A percentile compares a stretch with the other conserved stretches of the same genome.
phyloP scores from a whole-genome alignment of 208 protist genomes.

The Crithidia fasciculata region DNA sequence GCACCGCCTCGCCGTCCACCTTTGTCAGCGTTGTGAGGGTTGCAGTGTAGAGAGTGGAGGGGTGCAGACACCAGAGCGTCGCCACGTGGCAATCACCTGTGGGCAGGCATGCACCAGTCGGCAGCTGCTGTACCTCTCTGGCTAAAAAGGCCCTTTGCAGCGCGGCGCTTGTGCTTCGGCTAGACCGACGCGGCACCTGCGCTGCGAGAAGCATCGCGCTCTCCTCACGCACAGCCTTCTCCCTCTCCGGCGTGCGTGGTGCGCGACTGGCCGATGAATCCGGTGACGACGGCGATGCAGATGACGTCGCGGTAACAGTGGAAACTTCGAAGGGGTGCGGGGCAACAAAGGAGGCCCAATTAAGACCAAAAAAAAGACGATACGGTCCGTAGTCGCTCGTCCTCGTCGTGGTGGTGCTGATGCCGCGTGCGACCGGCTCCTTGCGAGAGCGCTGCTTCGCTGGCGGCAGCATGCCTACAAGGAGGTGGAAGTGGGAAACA shows the following conservation, averaged over 20 bases:
- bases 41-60: constrained; percentile 22
- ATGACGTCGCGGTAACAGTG: neutral
- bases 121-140: neutral
- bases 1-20: neutral
- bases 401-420: neutral
- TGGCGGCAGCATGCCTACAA: neutral
- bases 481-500: neutral
- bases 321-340: constrained; percentile 12
- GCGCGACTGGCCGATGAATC: neutral
- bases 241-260: neutral
- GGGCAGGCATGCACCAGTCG: neutral
- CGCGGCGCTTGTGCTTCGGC: neutral
- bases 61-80: constrained; percentile 38
- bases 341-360: constrained; percentile 22
- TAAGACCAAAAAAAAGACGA: constrained; percentile 10
- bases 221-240: neutral
- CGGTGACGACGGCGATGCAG: neutral
- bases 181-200: constrained; percentile 17
- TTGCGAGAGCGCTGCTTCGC: neutral
- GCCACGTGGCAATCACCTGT: constrained; percentile 18
- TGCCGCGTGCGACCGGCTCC: neutral
- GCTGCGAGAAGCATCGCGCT: neutral
- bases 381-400: neutral
- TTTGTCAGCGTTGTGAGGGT: neutral
- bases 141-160: constrained; percentile 4